Evolutionary conservation across 768 basidiomycete genomes (phyloP).

Genomic region (Hemileccinum impolitum): DNA sequence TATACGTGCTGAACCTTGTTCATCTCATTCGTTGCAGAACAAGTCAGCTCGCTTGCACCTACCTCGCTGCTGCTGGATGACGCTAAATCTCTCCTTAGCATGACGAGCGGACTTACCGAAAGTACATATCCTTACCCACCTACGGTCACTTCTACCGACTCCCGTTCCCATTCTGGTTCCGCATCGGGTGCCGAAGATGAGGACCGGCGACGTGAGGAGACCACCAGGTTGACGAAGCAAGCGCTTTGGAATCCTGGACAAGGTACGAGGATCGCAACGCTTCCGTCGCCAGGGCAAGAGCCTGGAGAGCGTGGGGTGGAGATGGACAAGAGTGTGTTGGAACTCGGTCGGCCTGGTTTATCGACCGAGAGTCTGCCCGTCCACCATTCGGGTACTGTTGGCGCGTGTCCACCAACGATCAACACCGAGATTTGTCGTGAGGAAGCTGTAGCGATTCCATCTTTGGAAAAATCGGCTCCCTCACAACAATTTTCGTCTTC

Average conservation of each 20-base stretch:
- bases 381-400: neutral
- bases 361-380: constrained; percentile 68
- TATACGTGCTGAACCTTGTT: constrained; percentile 13
- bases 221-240: constrained; percentile 17
- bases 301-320: constrained; percentile 24
- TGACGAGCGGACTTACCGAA: constrained; percentile 26
- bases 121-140: constrained; percentile 27
- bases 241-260: constrained; percentile 21
- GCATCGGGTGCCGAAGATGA: constrained; percentile 21
- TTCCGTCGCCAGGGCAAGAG: constrained; percentile 23
- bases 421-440: neutral
- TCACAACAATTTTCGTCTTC: constrained; percentile 14
- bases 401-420: constrained; percentile 5
- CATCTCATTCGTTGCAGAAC: constrained; percentile 13
- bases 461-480: constrained; percentile 2
- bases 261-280: constrained; percentile 30
- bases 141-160: constrained; percentile 17
- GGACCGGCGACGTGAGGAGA: constrained; percentile 23
- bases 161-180: constrained; percentile 19
- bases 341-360: constrained; percentile 70
- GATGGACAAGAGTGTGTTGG: constrained; percentile 73
- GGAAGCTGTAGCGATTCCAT: neutral
- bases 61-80: constrained; percentile 21
- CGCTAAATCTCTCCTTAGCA: constrained; percentile 28
- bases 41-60: constrained; percentile 10